phyloP scores from a whole-genome alignment of 257 asterid genomes.

The Rubia yunnanensis region DNA sequence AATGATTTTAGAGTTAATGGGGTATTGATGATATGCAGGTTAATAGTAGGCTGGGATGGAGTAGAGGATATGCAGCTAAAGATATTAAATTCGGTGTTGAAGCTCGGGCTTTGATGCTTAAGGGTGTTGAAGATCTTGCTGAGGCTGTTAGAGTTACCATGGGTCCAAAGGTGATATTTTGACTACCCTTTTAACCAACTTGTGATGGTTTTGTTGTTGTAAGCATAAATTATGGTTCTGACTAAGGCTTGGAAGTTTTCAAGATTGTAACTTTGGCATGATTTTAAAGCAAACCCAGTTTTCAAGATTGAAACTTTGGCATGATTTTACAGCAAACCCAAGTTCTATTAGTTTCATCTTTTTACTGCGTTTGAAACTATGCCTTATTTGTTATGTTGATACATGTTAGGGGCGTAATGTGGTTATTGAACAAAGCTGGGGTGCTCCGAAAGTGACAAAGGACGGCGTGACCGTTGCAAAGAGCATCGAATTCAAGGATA shows the following conservation, averaged over 20 bases:
- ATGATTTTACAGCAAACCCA: background rate
- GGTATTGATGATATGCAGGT: conserved; percentile 16
- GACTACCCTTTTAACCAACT: background rate
- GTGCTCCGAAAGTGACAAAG: conserved; percentile 97
- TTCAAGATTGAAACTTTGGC: background rate
- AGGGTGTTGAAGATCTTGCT: conserved; percentile 59
- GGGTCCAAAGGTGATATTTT: conserved; percentile 47
- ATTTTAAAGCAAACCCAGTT: too few species aligned
- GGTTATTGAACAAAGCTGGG: conserved; percentile 98
- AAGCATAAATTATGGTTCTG: background rate
- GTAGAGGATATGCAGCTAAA: conserved; percentile 49
- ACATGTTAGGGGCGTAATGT: conserved; percentile 74
- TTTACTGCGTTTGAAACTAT: background rate
- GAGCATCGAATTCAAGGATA: conserved; percentile 91
- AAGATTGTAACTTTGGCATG: background rate
- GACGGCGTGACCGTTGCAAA: conserved; percentile 98
- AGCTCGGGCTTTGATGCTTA: conserved; percentile 48
- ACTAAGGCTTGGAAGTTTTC: background rate
- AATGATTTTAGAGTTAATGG: background rate
- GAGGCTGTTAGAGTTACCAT: conserved; percentile 59
- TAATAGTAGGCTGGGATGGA: conserved; percentile 36
- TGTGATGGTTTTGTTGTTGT: background rate
- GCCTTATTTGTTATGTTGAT: background rate
- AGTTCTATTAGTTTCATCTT: background rate
- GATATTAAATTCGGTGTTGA: conserved; percentile 58